phyloP scores from a whole-genome alignment of 2,329 filamentous ascomycete genomes.

The Colletotrichum truncatum region DNA sequence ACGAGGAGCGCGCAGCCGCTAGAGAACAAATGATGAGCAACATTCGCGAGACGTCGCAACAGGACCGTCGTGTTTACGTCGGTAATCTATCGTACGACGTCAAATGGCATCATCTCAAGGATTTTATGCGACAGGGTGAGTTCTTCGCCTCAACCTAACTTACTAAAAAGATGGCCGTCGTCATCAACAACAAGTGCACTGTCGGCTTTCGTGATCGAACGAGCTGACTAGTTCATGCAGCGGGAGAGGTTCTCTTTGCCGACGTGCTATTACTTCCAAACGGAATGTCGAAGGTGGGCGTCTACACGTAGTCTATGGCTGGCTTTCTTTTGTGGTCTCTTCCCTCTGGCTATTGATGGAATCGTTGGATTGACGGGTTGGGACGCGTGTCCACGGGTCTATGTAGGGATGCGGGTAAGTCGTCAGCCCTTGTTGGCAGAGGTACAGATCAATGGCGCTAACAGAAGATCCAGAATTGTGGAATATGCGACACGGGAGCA shows the following conservation, averaged over 20 bases:
- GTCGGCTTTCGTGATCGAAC: slow-evolving; percentile 39
- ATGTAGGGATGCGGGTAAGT: slow-evolving; percentile 99
- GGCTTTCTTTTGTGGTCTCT: slow-evolving; percentile 77
- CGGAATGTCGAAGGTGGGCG: slow-evolving; percentile 99
- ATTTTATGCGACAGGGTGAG: slow-evolving; percentile 99
- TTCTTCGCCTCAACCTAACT: slow-evolving; percentile 29
- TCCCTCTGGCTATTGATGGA: slow-evolving; percentile 77
- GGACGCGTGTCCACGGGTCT: slow-evolving; percentile 85
- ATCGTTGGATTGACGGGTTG: slow-evolving; percentile 98
- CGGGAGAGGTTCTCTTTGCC: slow-evolving; percentile 99
- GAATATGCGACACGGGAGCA: slow-evolving; percentile 99
- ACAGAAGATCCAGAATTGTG: slow-evolving; percentile 80
- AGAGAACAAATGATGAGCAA: slow-evolving; percentile 97
- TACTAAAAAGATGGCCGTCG: not conserved
- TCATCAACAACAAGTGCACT: slow-evolving; percentile 36
- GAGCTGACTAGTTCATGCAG: slow-evolving; percentile 58
- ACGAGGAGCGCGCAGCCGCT: slow-evolving; percentile 83
- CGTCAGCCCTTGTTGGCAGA: not conserved
- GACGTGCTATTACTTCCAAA: slow-evolving; percentile 99
- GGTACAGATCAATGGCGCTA: slow-evolving; percentile 36
- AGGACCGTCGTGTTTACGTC: slow-evolving; percentile 99
- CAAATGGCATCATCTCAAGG: slow-evolving; percentile 99
- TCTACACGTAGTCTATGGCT: slow-evolving; percentile 88
- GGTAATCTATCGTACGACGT: slow-evolving; percentile 99
- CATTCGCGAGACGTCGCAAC: slow-evolving; percentile 93